Evolutionary conservation across 169 alveolate species (phyloP).

Genomic region (Plasmodium sp.): DNA sequence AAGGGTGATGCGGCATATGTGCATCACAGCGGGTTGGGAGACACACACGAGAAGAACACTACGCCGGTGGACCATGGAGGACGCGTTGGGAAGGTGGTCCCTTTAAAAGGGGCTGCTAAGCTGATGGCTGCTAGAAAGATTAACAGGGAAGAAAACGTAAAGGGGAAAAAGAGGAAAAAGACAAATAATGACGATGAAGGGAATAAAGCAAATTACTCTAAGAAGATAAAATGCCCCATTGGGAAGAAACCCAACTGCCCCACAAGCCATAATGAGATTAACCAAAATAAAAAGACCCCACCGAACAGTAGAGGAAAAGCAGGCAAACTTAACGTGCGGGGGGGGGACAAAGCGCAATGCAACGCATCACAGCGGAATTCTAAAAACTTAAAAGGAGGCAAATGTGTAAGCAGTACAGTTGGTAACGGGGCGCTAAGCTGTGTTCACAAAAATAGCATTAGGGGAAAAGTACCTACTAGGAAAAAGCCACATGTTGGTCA

Average conservation of each 20-base stretch:
- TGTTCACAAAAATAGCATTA: conserved; percentile 5
- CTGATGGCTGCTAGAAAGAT: neutral
- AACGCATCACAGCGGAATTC: neutral
- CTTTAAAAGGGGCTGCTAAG: neutral
- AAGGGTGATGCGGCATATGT: neutral
- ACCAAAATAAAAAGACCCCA: conserved; percentile 6
- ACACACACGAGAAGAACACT: neutral
- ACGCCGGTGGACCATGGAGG: neutral
- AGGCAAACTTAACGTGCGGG: neutral
- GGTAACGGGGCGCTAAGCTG: neutral
- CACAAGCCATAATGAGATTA: neutral
- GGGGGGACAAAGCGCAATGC: neutral
- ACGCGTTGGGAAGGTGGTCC: neutral
- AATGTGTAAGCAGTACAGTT: neutral
- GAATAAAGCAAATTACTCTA: neutral
- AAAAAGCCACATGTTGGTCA: neutral
- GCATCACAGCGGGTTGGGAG: neutral
- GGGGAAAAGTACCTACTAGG: neutral
- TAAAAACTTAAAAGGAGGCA: neutral
- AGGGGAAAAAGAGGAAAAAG: neutral
- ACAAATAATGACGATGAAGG: neutral
- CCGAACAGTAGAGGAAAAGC: neutral
- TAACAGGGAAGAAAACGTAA: neutral
- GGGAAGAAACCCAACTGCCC: neutral
- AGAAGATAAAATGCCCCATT: neutral